Evolutionary conservation across 176 grass and related monocot genomes (phyloP), one percentile per base, ranked within the genome.

Genomic region (Juncus inflexus): DNA sequence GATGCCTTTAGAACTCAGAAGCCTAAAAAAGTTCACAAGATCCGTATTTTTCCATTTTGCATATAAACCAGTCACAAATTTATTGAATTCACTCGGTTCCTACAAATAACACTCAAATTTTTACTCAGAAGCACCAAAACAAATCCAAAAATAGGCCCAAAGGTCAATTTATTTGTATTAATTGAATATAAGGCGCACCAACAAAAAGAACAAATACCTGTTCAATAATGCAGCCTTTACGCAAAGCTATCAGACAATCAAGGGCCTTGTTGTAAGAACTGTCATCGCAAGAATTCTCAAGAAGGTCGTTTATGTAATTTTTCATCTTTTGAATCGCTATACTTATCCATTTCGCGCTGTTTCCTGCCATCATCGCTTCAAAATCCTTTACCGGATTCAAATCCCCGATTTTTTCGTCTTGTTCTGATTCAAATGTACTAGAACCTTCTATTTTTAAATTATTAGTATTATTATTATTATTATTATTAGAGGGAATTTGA

Each of bases 11-110:
- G 80, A 89, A 15, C 47, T 62, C 68, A 96, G 76, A 72, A 86
- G 82, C 7, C 75, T 47, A 63, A 97, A 87, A 64, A 97, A 91
- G 12, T 76, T 75, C 2, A 62, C 76, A 55, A 72, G 67, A 75
- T 75, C 70, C 53, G 50, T 72, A 8, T 1, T 15, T 52, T 56
- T 79, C 66, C 79, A 79, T 65, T 75, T 91, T 68, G 81, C 61
- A 7, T 76, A 83, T 36, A 79, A 64, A 16, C 64, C 76, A 12
- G 42, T 78, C 58, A 97, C 58, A 61, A 84, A 97, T 9, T 52
- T 68, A 55, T 97, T 96, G 60, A 86, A 96, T 81, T 96, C 87
- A 8, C 66, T 77, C 64, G 92, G 92, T 73, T 97, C 92, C 87
- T 97, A 76, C 2, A 45, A 37, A 74, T 59, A 36, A 6, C 15